Conservation (phyloP, 1,284 basidiomycete species). For the Caloboletus inedulis region DNA sequence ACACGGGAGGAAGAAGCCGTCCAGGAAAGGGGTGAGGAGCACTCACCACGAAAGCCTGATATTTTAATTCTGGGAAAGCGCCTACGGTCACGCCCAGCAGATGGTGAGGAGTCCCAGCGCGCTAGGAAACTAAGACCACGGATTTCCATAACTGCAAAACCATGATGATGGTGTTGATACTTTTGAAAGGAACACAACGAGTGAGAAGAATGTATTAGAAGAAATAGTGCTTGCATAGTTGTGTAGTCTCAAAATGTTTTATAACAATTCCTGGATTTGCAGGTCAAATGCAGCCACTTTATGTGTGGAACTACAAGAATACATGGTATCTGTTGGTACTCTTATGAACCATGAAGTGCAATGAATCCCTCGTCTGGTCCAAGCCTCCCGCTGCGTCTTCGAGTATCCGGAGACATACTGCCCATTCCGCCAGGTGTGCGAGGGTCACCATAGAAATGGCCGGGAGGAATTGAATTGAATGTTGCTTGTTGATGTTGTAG, state of each 20-base stretch:
- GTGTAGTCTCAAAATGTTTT: neutral
- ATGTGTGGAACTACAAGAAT: constrained; percentile 1
- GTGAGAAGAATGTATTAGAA: neutral
- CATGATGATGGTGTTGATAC: neutral
- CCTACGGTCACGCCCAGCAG: constrained; percentile 12
- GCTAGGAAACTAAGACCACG: constrained; percentile 20
- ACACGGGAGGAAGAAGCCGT: constrained; percentile 6
- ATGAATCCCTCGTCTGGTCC: constrained; percentile 36
- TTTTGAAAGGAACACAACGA: neutral
- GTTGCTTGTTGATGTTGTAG: constrained; percentile 29
- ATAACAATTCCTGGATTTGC: neutral
- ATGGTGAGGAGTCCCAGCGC: constrained; percentile 16
- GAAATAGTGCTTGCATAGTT: neutral
- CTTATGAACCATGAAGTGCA: constrained; percentile 30
- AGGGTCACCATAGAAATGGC: constrained; percentile 37
- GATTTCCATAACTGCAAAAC: neutral
- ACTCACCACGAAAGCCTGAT: neutral
- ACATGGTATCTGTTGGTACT: constrained; percentile 17
- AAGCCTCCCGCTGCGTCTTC: constrained; percentile 33
- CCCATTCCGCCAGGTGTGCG: constrained; percentile 31
- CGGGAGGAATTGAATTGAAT: constrained; percentile 33
- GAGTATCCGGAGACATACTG: constrained; percentile 39
- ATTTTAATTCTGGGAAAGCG: constrained; percentile 18
- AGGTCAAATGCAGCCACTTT: neutral
- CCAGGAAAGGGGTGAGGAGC: constrained; percentile 1